Evolutionary conservation across 495 filamentous ascomycete species (phyloP).

Genomic region (Neurospora sp.): DNA sequence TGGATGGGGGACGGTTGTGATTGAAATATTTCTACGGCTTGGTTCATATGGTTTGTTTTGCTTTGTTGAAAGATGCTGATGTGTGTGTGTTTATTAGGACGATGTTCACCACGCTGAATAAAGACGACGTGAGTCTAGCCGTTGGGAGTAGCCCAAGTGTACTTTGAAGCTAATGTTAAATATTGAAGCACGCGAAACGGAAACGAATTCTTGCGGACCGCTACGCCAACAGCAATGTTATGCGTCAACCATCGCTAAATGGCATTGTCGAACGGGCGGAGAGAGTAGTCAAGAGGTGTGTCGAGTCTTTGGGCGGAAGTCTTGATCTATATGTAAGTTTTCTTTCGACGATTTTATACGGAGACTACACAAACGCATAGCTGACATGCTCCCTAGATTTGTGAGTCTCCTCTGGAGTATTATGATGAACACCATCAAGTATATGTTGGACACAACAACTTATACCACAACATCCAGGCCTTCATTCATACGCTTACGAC

Average conservation of each 20-base stretch:
- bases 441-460: not conserved
- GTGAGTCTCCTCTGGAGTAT: not conserved
- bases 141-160: not conserved
- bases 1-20: not conserved
- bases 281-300: slow-evolving; percentile 42
- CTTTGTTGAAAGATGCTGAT: not conserved
- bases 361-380: not conserved
- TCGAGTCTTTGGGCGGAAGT: slow-evolving; percentile 26
- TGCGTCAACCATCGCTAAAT: slow-evolving; percentile 39
- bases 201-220: slow-evolving; percentile 52
- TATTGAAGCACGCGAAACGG: slow-evolving; percentile 42
- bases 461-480: slow-evolving; percentile 2
- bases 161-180: not conserved
- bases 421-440: not conserved
- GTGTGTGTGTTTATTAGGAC: slow-evolving; percentile 25
- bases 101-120: slow-evolving; percentile 51
- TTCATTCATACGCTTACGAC: slow-evolving; percentile 56
- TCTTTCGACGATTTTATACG: not conserved
- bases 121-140: slow-evolving; percentile 35
- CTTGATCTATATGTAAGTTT: slow-evolving; percentile 50
- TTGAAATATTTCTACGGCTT: not conserved
- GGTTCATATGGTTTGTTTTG: not conserved
- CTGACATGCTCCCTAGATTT: not conserved
- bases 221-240: slow-evolving; percentile 57
- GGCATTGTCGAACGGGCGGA: slow-evolving; percentile 45